Conservation (phyloP, 441 rosid species). For the Bocquillonia castaneifolia region DNA sequence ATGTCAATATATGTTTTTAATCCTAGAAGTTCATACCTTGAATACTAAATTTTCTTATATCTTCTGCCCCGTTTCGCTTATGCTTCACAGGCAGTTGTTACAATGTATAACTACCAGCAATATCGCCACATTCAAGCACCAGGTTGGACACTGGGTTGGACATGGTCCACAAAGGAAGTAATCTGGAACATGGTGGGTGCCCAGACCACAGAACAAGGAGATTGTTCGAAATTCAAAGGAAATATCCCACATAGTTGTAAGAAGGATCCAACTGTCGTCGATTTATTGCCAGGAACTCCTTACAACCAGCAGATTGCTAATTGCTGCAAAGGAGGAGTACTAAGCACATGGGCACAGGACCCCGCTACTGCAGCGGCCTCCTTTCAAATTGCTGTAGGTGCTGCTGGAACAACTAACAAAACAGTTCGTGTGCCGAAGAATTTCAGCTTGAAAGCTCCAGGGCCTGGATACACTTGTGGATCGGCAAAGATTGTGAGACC, state of each 20-base stretch:
- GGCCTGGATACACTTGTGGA: slow-evolving; percentile 70
- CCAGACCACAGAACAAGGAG: slow-evolving; percentile 81
- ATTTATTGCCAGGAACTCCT: slow-evolving; percentile 63
- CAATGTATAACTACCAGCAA: slow-evolving; percentile 57
- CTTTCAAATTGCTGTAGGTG: slow-evolving; percentile 62
- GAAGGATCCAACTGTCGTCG: slow-evolving; percentile 60
- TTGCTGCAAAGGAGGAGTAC: slow-evolving; percentile 68
- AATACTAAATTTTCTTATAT: not conserved
- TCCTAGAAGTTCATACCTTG: not conserved
- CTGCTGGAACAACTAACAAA: slow-evolving; percentile 53
- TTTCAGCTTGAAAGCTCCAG: slow-evolving; percentile 54
- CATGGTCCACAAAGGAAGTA: slow-evolving; percentile 79
- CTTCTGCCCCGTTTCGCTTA: not conserved
- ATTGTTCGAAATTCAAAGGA: slow-evolving; percentile 74
- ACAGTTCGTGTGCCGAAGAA: slow-evolving; percentile 56
- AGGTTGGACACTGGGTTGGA: slow-evolving; percentile 80
- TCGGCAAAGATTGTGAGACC: slow-evolving; percentile 43
- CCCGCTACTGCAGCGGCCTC: slow-evolving; percentile 44
- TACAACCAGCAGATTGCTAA: slow-evolving; percentile 46
- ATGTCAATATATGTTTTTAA: too few species aligned
- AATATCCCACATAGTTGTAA: slow-evolving; percentile 68
- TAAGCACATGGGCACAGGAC: slow-evolving; percentile 57
- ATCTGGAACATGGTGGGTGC: slow-evolving; percentile 74
- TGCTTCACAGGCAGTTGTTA: slow-evolving; percentile 48
- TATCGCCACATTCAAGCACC: slow-evolving; percentile 66